These are phyloP conservation scores for Tulasnella sp. DNA, from an alignment of 768 basidiomycete species.

Conservation along the genomic window DNA sequence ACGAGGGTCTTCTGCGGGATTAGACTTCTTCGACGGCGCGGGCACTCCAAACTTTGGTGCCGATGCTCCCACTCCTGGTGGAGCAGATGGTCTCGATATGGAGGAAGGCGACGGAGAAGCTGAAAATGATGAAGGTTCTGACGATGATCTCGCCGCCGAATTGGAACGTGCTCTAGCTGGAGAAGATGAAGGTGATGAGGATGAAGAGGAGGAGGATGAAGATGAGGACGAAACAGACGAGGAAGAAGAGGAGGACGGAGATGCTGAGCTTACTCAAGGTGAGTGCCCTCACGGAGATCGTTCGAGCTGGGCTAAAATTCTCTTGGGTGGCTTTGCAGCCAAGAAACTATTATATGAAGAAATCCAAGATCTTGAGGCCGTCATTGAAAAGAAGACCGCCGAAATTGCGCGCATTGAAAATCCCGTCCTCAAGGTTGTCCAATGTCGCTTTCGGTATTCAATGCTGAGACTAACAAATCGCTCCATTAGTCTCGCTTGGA, in stretches of 20 bases:
- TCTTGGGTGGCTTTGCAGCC: constrained; percentile 36
- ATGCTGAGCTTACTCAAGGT: constrained; percentile 64
- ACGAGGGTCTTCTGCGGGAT: constrained; percentile 46
- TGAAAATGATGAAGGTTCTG: constrained; percentile 67
- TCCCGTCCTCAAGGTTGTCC: constrained; percentile 72
- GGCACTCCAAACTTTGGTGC: constrained; percentile 43
- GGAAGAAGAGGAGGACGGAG: constrained; percentile 72
- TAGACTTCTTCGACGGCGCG: constrained; percentile 58
- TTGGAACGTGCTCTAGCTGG: constrained; percentile 77
- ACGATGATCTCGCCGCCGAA: constrained; percentile 84
- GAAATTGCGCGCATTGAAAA: constrained; percentile 83
- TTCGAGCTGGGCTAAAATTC: constrained; percentile 30
- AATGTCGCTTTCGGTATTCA: background rate
- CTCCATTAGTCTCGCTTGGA: constrained; percentile 78
- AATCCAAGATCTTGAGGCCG: constrained; percentile 82
- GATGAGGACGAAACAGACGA: constrained; percentile 49
- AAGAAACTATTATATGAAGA: constrained; percentile 82
- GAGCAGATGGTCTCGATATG: constrained; percentile 49
- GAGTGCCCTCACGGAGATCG: constrained; percentile 30
- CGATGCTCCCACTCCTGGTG: constrained; percentile 60
- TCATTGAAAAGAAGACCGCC: constrained; percentile 76
- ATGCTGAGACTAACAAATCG: background rate
- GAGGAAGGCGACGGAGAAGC: constrained; percentile 55
- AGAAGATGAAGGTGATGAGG: constrained; percentile 48
- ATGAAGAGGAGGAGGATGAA: constrained; percentile 60